Base-by-base conservation (phyloP, 306 rosid species). In the Vigna angularis region DNA sequence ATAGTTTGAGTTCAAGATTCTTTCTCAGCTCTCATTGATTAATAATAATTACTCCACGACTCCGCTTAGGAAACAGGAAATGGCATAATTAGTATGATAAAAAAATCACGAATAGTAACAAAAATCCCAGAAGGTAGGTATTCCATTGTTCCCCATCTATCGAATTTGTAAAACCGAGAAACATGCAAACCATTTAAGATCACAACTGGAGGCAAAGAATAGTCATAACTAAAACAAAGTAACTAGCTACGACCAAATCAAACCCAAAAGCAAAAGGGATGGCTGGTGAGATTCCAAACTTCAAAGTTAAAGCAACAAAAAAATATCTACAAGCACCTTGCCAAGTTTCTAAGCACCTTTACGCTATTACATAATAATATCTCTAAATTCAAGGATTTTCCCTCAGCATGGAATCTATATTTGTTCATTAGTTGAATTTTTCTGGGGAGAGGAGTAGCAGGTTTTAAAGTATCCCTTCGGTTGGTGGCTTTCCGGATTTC, bases 261-360 rank as follows among this genome's bases (percentile, higher is more conserved):
- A 28, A 20, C 17, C n/a, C 40, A 15, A 58, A 70, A 62, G 70
- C 18, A 50, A 48, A 59, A 36, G 66, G 17, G 59, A 11, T 36
- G 8, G 72, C 13, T 15, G 55, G 48, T 20, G 6, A 64, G 78
- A 72, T 26, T 71, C 50, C 40, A 45, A 59, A 53, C 53, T 15
- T 48, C 52, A 50, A 49, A 20, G 28, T 38, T 40, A 58, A 73
- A 58, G 44, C 44, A 44, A 22, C 1, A 34, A 6, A n/a, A 62
- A 52, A 36, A 30, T 3, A 66, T 66, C 66, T 52, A 76, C 15
- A 24, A 38, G 66, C 73, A 76, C 51, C 32, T 40, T 65, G 49
- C 30, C 50, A 40, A 9, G 70, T 18, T 65, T 38, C 70, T 36
- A 65, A 38, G 16, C 70, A 66, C 12, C 52, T 40, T 66, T 66